Evolutionary conservation across 2,329 filamentous ascomycete genomes (phyloP), one percentile per base, ranked within the genome.

Genomic region (Microsporum audouinii): DNA sequence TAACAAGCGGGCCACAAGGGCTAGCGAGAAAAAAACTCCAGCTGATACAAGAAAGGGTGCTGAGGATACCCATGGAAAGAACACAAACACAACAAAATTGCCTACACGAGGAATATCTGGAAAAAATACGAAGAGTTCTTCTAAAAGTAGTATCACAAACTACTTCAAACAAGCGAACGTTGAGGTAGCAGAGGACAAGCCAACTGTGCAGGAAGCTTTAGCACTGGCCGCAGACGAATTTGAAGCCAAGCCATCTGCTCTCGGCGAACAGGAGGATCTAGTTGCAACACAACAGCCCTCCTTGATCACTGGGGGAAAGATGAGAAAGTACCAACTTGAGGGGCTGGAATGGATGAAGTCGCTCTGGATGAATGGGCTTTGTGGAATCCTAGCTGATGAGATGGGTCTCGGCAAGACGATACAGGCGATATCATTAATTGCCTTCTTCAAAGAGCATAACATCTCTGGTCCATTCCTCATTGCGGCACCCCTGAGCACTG

Each of bases 351-450:
- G 94, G 94, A 86, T 99, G 78, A 83, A 84, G 36, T 85, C 83
- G 0, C 71, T 88, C 2, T 95, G 88, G 68, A 90, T 96, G 78
- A 94, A 96, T 68, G 91, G 91, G 8, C 83, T 96, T 72, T 95
- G 90, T 66, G 91, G 91, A 1, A 96, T 96, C 61, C 73, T 96
- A 36, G 91, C 91, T 0, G 91, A 96, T 68, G 91, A 96, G 72
- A 96, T 96, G 91, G 91, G 91, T 0, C 75, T 96, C 3, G 89
- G 90, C 3, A 96, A 96, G 77, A 96, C 91, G 0, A 84, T 96
- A 0, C 91, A 96, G 70, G 91, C 90, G 0, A 95, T 96, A 43
- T 86, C 90, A 0, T 81, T 96, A 64, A 86, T 96, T 43, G 92
- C 92, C 0, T 85, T 95, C 63, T 78, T 97, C 12, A 85, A 92